Conservation (phyloP, 805 yeast species). For the Cyberlindnera xishuangbannaensis region DNA sequence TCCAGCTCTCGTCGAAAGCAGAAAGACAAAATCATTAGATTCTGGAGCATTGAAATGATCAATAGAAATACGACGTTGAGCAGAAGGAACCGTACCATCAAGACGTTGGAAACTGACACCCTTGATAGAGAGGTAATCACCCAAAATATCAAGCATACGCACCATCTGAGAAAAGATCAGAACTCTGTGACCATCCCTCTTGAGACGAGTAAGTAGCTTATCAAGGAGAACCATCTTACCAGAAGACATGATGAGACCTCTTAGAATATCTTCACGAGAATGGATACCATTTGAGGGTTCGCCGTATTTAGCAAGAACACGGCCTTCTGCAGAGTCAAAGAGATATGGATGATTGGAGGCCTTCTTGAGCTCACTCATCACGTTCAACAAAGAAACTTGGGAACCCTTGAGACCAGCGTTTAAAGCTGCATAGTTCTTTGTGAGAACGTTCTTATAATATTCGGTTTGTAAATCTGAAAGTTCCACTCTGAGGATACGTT, state of each 20-base stretch:
- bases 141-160: conserved; percentile 87
- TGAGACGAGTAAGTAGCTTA: conserved; percentile 74
- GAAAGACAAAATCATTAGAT: conserved; percentile 84
- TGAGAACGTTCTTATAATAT: conserved; percentile 87
- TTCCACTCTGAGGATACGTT: conserved; percentile 91
- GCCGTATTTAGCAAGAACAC: conserved; percentile 64
- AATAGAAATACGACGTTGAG: conserved; percentile 88
- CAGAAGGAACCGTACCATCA: conserved; percentile 95
- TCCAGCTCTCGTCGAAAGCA: conserved; percentile 95
- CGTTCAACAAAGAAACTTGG: conserved; percentile 79
- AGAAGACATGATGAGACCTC: conserved; percentile 94
- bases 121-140: conserved; percentile 84
- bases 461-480: conserved; percentile 92
- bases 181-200: conserved; percentile 94
- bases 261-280: conserved; percentile 72
- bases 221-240: conserved; percentile 98
- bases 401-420: conserved; percentile 75
- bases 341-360: conserved; percentile 97
- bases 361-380: conserved; percentile 93
- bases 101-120: conserved; percentile 87
- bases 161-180: conserved; percentile 97
- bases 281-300: conserved; percentile 34
- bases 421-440: conserved; percentile 87
- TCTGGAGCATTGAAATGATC: conserved; percentile 95
- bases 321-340: conserved; percentile 88